A percentile compares a stretch with the other conserved stretches of the same genome.
Conservation (phyloP, 2,329 filamentous ascomycete species). For the Thelonectria discophora region DNA sequence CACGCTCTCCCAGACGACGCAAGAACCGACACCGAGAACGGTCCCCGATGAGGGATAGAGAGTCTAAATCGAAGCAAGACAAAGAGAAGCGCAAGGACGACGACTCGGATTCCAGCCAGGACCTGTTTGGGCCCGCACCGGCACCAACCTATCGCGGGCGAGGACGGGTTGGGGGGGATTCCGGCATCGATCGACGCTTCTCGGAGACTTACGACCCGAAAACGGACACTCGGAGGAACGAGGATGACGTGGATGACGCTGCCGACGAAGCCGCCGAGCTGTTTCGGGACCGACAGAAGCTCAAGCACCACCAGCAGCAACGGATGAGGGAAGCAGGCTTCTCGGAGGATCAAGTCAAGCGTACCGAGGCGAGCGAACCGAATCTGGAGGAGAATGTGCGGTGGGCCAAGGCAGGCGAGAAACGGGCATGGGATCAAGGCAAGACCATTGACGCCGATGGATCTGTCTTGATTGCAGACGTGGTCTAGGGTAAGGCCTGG, state of each 20-base stretch:
- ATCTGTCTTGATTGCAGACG: slow-evolving; percentile 21
- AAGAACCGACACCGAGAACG: slow-evolving; percentile 47
- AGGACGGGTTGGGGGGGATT: slow-evolving; percentile 67
- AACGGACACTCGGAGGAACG: slow-evolving; percentile 63
- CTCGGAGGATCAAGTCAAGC: slow-evolving; percentile 74
- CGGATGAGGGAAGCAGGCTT: slow-evolving; percentile 82
- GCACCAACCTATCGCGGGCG: slow-evolving; percentile 69
- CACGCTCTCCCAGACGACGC: slow-evolving; percentile 45
- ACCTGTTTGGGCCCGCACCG: slow-evolving; percentile 79
- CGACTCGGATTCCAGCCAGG: slow-evolving; percentile 76
- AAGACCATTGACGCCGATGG: slow-evolving; percentile 49
- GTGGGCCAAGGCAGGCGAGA: slow-evolving; percentile 76
- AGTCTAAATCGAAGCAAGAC: slow-evolving; percentile 27
- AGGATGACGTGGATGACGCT: slow-evolving; percentile 63
- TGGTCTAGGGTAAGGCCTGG: slow-evolving; percentile 10
- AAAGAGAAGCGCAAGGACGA: slow-evolving; percentile 26
- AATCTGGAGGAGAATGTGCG: slow-evolving; percentile 71
- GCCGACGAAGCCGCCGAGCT: slow-evolving; percentile 86
- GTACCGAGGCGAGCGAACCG: slow-evolving; percentile 65
- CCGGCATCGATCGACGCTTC: slow-evolving; percentile 84
- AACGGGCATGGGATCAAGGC: slow-evolving; percentile 67
- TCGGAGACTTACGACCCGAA: slow-evolving; percentile 69
- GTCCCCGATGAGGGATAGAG: slow-evolving; percentile 35
- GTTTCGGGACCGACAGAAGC: slow-evolving; percentile 80
- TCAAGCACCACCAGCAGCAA: slow-evolving; percentile 78